Conservation (phyloP, 2,329 filamentous ascomycete species). For the Fusarium sp. region DNA sequence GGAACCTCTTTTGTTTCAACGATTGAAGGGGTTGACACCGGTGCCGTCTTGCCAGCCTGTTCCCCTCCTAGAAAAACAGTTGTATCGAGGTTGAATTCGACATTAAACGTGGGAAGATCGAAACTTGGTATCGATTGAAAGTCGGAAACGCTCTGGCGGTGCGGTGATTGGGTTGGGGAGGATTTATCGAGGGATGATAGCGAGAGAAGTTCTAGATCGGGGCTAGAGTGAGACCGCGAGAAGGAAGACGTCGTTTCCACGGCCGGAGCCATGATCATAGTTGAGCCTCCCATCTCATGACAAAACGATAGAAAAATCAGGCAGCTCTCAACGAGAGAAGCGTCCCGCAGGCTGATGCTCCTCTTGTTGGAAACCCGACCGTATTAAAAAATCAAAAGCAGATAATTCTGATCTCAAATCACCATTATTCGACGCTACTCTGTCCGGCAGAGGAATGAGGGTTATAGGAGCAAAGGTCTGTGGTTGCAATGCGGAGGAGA, state of each 20-base stretch:
- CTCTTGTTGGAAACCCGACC: slow-evolving; percentile 38
- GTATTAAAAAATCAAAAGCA: slow-evolving; percentile 40
- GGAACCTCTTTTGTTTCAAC: slow-evolving; percentile 40
- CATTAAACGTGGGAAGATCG: slow-evolving; percentile 65
- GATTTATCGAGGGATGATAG: slow-evolving; percentile 46
- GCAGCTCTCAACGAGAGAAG: slow-evolving; percentile 38
- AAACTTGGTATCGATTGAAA: slow-evolving; percentile 49
- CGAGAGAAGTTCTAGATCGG: slow-evolving; percentile 45
- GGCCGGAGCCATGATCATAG: slow-evolving; percentile 55
- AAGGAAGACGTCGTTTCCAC: slow-evolving; percentile 49
- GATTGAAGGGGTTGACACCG: slow-evolving; percentile 29
- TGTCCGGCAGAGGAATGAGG: slow-evolving; percentile 45
- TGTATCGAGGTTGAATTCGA: slow-evolving; percentile 61
- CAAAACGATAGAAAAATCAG: slow-evolving; percentile 28
- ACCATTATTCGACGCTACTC: slow-evolving; percentile 46
- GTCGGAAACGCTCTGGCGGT: slow-evolving; percentile 34
- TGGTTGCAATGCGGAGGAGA: slow-evolving; percentile 22
- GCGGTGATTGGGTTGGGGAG: slow-evolving; percentile 35
- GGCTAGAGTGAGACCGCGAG: slow-evolving; percentile 52
- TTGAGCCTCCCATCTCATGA: slow-evolving; percentile 53
- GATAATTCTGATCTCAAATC: slow-evolving; percentile 37
- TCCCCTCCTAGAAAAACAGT: slow-evolving; percentile 54
- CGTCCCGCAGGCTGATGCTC: slow-evolving; percentile 31
- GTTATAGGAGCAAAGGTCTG: slow-evolving; percentile 8
- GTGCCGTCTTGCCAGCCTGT: slow-evolving; percentile 25